phyloP scores from a whole-genome alignment of 176 grass and related monocot species.

The Dactylis glomerata region DNA sequence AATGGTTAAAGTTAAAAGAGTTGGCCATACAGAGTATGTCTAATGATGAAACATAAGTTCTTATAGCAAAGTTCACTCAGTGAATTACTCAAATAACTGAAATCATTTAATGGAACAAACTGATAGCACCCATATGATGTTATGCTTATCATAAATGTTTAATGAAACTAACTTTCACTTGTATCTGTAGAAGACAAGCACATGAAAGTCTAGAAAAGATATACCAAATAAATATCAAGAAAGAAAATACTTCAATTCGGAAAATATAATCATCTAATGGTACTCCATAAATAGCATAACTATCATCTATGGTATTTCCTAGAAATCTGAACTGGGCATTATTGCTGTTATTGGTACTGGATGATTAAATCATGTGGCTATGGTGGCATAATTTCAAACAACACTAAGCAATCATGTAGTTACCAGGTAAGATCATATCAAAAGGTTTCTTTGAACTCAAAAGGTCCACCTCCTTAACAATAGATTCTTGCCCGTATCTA shows the following conservation, averaged over 20 bases:
- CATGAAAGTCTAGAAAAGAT: background rate
- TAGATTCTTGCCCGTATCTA: slow-evolving; percentile 39
- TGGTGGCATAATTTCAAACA: slow-evolving; percentile 13
- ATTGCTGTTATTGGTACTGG: background rate
- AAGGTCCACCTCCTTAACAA: slow-evolving; percentile 54
- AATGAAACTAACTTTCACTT: background rate
- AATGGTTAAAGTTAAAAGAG: slow-evolving; percentile 2
- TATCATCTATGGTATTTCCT: too few species aligned
- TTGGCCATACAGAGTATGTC: background rate
- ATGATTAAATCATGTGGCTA: background rate
- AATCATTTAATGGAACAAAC: background rate
- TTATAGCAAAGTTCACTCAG: background rate
- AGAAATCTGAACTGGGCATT: background rate
- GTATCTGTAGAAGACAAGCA: background rate
- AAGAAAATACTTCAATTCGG: background rate
- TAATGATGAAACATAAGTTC: background rate
- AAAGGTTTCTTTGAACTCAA: slow-evolving; percentile 67
- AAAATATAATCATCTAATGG: background rate
- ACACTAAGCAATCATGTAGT: slow-evolving; percentile 6
- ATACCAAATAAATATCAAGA: background rate
- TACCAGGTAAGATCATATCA: slow-evolving; percentile 96
- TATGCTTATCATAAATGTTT: background rate
- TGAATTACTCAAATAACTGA: background rate
- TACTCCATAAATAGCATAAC: background rate
- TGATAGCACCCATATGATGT: background rate